phyloP scores from a whole-genome alignment of 345 rosid genomes.

The Orychophragmus violaceus region DNA sequence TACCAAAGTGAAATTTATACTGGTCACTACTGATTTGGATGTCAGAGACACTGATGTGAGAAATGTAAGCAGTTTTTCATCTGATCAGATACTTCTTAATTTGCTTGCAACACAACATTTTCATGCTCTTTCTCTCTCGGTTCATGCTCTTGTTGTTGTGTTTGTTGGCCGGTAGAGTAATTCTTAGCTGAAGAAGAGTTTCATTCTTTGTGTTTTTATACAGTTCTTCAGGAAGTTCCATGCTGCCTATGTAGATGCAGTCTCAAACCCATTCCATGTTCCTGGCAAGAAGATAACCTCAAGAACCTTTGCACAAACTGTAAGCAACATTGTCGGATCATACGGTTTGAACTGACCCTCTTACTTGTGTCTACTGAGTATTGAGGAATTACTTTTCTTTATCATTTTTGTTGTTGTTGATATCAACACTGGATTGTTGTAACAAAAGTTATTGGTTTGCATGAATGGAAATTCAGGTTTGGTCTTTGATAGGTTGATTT shows the following conservation, averaged over 20 bases:
- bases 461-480: neutral
- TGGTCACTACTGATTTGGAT: constrained; percentile 85
- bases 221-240: constrained; percentile 90
- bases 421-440: neutral
- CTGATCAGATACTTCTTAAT: neutral
- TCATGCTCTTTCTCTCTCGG: neutral
- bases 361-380: constrained; percentile 1
- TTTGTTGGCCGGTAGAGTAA: neutral
- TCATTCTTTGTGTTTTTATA: constrained; percentile 3
- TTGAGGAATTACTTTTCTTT: neutral
- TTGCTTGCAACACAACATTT: neutral
- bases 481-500: neutral
- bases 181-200: neutral
- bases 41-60: constrained; percentile 86
- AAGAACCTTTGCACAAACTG: constrained; percentile 71
- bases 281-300: constrained; percentile 95
- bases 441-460: neutral
- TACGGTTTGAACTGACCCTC: constrained; percentile 62
- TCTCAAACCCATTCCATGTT: constrained; percentile 94
- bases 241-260: constrained; percentile 91
- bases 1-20: constrained; percentile 87
- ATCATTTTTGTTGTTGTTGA: constrained; percentile 6
- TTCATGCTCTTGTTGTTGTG: neutral
- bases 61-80: constrained; percentile 49
- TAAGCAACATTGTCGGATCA: constrained; percentile 74